A percentile compares a stretch with the other conserved stretches of the same genome.
Evolutionary conservation across 257 asterid species (phyloP).

Genomic region (Scutellaria galericulata): DNA sequence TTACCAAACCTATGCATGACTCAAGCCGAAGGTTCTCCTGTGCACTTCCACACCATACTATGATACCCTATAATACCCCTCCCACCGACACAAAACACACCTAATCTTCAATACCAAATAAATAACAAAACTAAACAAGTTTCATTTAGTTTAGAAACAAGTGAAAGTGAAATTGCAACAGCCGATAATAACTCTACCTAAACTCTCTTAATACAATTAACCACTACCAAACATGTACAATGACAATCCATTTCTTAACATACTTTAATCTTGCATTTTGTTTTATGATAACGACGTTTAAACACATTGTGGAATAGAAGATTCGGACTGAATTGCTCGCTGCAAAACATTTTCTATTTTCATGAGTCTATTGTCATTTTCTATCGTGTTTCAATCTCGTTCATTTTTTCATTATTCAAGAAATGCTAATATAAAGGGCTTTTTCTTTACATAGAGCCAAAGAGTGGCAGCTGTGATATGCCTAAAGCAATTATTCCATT

Average conservation of each 20-base stretch:
- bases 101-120: conserved; percentile 22
- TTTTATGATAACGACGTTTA: too few relatives aligned
- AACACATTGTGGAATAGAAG: too few relatives aligned
- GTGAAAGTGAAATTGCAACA: conserved; percentile 46
- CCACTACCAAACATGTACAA: too few relatives aligned
- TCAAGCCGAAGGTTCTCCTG: conserved; percentile 7
- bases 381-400: neutral
- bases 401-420: neutral
- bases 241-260: too few relatives aligned
- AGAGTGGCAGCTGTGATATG: conserved; percentile 45
- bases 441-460: conserved; percentile 29
- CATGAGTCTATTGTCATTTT: neutral
- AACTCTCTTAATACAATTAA: neutral
- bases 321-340: neutral
- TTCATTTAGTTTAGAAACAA: conserved; percentile 2
- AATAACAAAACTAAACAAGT: conserved; percentile 9
- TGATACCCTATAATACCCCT: too few relatives aligned
- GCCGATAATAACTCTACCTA: conserved; percentile 33
- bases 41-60: conserved; percentile 20
- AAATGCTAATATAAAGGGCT: neutral
- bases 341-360: neutral
- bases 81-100: conserved; percentile 45
- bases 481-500: conserved; percentile 39
- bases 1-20: conserved; percentile 30
- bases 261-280: neutral